Conservation (phyloP, 2,329 filamentous ascomycete genomes). For the Aspergillaceae sp. region DNA sequence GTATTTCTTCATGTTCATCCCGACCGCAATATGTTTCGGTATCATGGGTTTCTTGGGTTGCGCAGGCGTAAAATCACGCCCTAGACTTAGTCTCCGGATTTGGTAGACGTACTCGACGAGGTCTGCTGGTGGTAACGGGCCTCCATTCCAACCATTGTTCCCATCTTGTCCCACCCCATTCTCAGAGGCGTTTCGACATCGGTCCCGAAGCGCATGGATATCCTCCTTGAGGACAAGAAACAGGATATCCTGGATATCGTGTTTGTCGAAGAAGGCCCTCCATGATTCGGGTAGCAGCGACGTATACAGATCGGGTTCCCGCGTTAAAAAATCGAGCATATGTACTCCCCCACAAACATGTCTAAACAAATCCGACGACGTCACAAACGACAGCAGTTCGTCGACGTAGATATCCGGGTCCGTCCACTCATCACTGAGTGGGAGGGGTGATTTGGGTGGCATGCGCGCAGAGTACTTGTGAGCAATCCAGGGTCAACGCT, state of each 20-base stretch:
- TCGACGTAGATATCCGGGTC: slow-evolving; percentile 69
- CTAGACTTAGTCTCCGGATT: slow-evolving; percentile 61
- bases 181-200: slow-evolving; percentile 5
- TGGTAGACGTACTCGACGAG: slow-evolving; percentile 64
- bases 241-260: slow-evolving; percentile 65
- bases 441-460: slow-evolving; percentile 50
- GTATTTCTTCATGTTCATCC: slow-evolving; percentile 93
- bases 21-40: slow-evolving; percentile 65
- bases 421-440: slow-evolving; percentile 60
- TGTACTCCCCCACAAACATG: slow-evolving; percentile 95
- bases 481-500: neutral
- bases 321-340: slow-evolving; percentile 91
- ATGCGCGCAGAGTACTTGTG: slow-evolving; percentile 22
- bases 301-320: slow-evolving; percentile 72
- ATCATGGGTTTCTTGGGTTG: slow-evolving; percentile 41
- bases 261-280: slow-evolving; percentile 65
- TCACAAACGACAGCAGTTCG: slow-evolving; percentile 66
- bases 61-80: slow-evolving; percentile 48
- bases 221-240: slow-evolving; percentile 76
- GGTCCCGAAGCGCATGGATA: slow-evolving; percentile 40
- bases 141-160: slow-evolving; percentile 35
- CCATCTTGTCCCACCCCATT: slow-evolving; percentile 6
- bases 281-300: slow-evolving; percentile 69
- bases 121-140: slow-evolving; percentile 41
- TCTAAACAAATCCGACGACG: slow-evolving; percentile 66